Evolutionary conservation across 352 stramenopile genomes (phyloP).

Genomic region (Globisporangium emineosum): DNA sequence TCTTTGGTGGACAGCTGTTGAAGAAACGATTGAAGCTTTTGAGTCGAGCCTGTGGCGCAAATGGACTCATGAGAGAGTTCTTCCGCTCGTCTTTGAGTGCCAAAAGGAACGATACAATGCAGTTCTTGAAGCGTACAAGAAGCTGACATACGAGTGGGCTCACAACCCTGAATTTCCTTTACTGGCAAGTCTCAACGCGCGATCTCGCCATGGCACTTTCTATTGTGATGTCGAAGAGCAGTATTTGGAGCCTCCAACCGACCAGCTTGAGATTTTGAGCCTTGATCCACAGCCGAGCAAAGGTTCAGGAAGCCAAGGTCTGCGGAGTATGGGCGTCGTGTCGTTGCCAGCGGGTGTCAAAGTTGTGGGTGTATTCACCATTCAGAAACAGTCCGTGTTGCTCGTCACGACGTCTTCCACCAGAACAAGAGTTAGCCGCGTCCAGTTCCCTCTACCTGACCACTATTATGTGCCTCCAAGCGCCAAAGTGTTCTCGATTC

Average conservation of each 20-base stretch:
- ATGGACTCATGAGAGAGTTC: neutral
- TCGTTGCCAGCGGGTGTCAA: neutral
- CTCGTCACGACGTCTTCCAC: neutral
- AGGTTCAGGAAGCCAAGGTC: neutral
- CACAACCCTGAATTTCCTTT: neutral
- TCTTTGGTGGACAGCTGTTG: conserved; percentile 26
- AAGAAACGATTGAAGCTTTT: conserved; percentile 18
- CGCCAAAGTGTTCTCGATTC: neutral
- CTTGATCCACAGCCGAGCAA: neutral
- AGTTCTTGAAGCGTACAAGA: neutral
- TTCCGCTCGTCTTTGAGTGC: neutral
- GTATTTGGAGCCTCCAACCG: neutral
- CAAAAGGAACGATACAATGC: neutral
- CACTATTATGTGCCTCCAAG: neutral
- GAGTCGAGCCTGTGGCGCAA: neutral
- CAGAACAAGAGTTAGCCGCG: conserved; percentile 1
- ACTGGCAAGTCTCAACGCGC: neutral
- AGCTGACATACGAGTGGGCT: neutral
- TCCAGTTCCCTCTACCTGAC: neutral
- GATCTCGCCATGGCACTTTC: neutral
- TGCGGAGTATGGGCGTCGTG: neutral
- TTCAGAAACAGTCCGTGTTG: conserved; percentile 4
- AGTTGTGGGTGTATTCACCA: conserved; percentile 1
- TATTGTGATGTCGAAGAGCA: conserved; percentile 2
- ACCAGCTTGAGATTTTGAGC: conserved; percentile 1